These are phyloP conservation scores for Prillingera fragicola DNA, from an alignment of 1,284 basidiomycete species.

Conservation along the genomic window DNA sequence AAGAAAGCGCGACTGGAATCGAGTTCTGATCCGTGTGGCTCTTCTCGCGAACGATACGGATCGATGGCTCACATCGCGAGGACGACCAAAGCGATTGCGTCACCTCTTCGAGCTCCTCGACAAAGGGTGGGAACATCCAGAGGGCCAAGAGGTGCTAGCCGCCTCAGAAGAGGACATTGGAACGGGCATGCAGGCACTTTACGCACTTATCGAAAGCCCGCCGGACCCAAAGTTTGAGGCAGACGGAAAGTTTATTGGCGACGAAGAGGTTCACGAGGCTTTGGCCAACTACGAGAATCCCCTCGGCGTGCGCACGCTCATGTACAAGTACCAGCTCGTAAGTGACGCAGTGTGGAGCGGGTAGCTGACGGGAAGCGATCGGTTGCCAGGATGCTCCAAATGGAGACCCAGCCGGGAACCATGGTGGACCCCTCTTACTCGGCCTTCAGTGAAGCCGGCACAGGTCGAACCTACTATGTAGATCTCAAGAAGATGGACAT, in stretches of 20 bases:
- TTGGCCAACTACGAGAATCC: slow-evolving; percentile 28
- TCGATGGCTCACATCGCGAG: neutral
- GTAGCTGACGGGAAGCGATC: slow-evolving; percentile 29
- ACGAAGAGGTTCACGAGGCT: slow-evolving; percentile 22
- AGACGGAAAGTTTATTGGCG: slow-evolving; percentile 10
- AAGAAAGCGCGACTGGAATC: neutral
- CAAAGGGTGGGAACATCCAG: slow-evolving; percentile 1
- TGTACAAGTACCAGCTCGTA: slow-evolving; percentile 42
- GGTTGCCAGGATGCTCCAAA: slow-evolving; percentile 33
- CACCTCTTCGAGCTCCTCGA: slow-evolving; percentile 3
- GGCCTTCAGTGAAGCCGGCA: slow-evolving; percentile 24
- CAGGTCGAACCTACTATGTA: slow-evolving; percentile 24
- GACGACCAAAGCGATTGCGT: neutral
- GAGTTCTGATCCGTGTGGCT: neutral
- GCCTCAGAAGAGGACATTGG: slow-evolving; percentile 5
- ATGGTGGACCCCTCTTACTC: slow-evolving; percentile 33
- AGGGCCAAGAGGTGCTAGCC: slow-evolving; percentile 2
- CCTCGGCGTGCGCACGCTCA: slow-evolving; percentile 24
- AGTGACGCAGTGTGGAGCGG: slow-evolving; percentile 4
- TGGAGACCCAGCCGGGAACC: slow-evolving; percentile 34
- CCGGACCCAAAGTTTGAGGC: slow-evolving; percentile 16
- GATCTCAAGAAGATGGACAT: slow-evolving; percentile 33
- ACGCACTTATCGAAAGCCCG: slow-evolving; percentile 30
- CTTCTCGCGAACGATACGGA: neutral
- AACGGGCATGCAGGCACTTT: slow-evolving; percentile 27